Evolutionary conservation across 352 stramenopile genomes (phyloP).

Genomic region (Vaucheria bursata): DNA sequence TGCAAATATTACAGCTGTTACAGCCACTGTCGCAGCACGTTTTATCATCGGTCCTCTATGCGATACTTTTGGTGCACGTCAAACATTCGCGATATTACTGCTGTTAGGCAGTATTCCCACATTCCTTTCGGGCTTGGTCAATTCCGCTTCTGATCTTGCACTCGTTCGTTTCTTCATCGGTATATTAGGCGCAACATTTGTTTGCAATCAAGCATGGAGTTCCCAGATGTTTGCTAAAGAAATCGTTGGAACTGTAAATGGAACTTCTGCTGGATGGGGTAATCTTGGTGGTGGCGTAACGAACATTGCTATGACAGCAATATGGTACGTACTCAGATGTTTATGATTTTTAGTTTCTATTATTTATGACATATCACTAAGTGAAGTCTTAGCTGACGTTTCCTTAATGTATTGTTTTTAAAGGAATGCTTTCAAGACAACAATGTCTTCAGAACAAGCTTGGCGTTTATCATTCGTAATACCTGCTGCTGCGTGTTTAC

Average conservation of each 20-base stretch:
- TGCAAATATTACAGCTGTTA: slow-evolving; percentile 78
- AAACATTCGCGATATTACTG: slow-evolving; percentile 68
- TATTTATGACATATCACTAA: slow-evolving; percentile 73
- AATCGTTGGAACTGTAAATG: slow-evolving; percentile 81
- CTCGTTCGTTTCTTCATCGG: slow-evolving; percentile 87
- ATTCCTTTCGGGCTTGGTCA: slow-evolving; percentile 73
- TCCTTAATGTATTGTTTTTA: slow-evolving; percentile 67
- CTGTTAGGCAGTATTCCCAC: slow-evolving; percentile 71
- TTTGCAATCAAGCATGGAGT: slow-evolving; percentile 86
- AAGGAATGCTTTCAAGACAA: neutral
- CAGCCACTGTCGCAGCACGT: slow-evolving; percentile 79
- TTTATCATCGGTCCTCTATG: slow-evolving; percentile 80
- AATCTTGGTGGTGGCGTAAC: slow-evolving; percentile 79
- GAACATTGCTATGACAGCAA: slow-evolving; percentile 55
- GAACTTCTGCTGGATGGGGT: slow-evolving; percentile 75
- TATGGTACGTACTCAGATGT: slow-evolving; percentile 56
- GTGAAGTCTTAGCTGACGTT: slow-evolving; percentile 58
- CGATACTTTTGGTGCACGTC: slow-evolving; percentile 76
- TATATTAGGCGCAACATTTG: slow-evolving; percentile 82
- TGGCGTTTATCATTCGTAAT: neutral
- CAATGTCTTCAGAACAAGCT: neutral
- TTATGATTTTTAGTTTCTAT: slow-evolving; percentile 58
- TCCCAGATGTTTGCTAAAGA: slow-evolving; percentile 85
- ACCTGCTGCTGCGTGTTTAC: neutral
- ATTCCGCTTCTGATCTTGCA: slow-evolving; percentile 59